phyloP scores from a whole-genome alignment of 352 stramenopile species.

The Globisporangium rhizosaccharum region DNA sequence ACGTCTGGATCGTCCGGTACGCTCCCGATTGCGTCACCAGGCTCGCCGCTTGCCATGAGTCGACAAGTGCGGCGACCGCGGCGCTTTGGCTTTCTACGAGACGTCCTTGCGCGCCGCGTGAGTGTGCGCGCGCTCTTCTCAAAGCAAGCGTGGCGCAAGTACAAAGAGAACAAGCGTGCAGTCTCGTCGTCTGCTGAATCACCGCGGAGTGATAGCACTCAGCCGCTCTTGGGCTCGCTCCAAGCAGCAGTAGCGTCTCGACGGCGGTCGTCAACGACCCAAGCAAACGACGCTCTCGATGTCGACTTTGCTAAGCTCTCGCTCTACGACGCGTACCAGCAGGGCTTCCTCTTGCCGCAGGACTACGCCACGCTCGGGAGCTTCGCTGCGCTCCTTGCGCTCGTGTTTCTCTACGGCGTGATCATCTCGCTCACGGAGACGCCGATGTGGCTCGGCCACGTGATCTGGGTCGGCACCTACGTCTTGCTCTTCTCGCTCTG shows the following conservation, averaged over 20 bases:
- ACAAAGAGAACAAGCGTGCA: constrained; percentile 26
- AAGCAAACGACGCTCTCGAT: constrained; percentile 13
- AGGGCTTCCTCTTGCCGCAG: constrained; percentile 65
- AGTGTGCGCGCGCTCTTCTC: constrained; percentile 35
- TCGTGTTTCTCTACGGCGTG: constrained; percentile 66
- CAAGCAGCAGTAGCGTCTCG: constrained; percentile 3
- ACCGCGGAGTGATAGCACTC: constrained; percentile 12
- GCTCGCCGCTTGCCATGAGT: constrained; percentile 10
- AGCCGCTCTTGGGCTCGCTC: constrained; percentile 11
- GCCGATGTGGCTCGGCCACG: constrained; percentile 59
- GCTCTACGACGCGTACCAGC: constrained; percentile 61
- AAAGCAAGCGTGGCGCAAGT: constrained; percentile 54
- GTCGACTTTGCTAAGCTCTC: constrained; percentile 72
- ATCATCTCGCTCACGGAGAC: constrained; percentile 62
- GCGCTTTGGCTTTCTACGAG: constrained; percentile 34
- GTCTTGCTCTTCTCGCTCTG: constrained; percentile 66
- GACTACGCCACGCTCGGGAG: constrained; percentile 70
- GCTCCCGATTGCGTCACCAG: not conserved
- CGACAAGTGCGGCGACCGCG: constrained; percentile 7
- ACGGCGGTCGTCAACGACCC: constrained; percentile 9
- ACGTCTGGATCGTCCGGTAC: not conserved
- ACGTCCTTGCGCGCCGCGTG: constrained; percentile 27
- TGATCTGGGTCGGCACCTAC: constrained; percentile 63
- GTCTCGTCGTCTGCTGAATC: constrained; percentile 15
- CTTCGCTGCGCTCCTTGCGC: constrained; percentile 42